Evolutionary conservation across 2,329 filamentous ascomycete genomes (phyloP), one percentile per base, ranked within the genome.

Genomic region (Aspergillus sp.): DNA sequence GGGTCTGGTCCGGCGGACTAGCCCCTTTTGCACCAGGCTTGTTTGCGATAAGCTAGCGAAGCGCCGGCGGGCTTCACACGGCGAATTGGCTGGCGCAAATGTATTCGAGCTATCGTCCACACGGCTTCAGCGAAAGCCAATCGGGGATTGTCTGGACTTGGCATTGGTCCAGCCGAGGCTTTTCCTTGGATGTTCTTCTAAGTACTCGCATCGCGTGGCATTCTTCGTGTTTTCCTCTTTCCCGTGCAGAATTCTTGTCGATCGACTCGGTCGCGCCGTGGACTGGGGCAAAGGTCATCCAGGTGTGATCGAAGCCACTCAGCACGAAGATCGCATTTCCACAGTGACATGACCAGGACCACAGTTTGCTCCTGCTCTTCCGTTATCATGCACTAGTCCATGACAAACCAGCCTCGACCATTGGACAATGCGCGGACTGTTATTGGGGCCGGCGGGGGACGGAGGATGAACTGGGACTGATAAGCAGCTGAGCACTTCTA

Each of bases 11-110:
- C 41, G 41, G 54, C 23, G 32, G 21, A 32, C 41, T 48, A 25
- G 13, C 13, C 57, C 39, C 15, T n/a, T 38, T 57, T 38, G 48
- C 30, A 32, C 36, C 60, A 63, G 54, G 61, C 59, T 63, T 63
- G 61, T 61, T 58, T 21, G 53, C 51, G 59, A 63, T 63, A 63
- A 61, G 61, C 58, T 59, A 60, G 58, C 50, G 28, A 55, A 51
- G 55, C 49, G 48, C 53, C 19, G 45, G 45, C 9, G 17, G 19
- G 23, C 17, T 12, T 32, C 38, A 36, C 55, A 25, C 17, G 21
- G 55, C 25, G 23, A 50, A 30, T 50, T 36, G 32, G n/a, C 30
- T 32, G n/a, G 23, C 43, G 28, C 36, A 19, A 38, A 28, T 28
- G 17, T 23, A n/a, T 48, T 28, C 9, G 19, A 52, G 39, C 32